A percentile compares a stretch with the other conserved stretches of the same genome.
These are phyloP conservation scores for Diphasiastrum complanatum DNA, from an alignment of 83 land plant genomes.

Conservation along the genomic window DNA sequence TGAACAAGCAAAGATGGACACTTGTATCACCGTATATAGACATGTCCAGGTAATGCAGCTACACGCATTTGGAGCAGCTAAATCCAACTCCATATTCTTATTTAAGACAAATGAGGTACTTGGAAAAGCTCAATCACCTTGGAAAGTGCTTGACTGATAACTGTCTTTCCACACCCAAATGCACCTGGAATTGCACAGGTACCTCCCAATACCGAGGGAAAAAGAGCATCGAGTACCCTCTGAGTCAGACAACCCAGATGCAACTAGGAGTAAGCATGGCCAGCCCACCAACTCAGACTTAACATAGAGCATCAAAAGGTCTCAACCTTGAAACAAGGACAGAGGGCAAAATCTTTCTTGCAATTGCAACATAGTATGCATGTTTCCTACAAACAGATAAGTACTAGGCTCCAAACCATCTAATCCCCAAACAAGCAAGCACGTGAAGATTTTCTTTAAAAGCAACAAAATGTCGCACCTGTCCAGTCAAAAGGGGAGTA, in stretches of 20 bases:
- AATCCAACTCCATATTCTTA: background rate
- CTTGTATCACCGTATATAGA: background rate
- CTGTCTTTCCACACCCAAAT: slow-evolving; percentile 99
- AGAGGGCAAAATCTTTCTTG: no score
- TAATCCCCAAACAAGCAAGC: background rate
- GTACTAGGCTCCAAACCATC: no score
- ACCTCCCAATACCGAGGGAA: slow-evolving; percentile 99
- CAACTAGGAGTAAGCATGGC: background rate
- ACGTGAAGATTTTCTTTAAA: background rate
- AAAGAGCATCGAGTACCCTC: slow-evolving; percentile 99
- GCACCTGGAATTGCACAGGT: slow-evolving; percentile 99
- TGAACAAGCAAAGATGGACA: no score
- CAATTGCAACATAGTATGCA: no score
- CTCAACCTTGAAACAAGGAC: no score
- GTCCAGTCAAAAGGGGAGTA: slow-evolving; percentile 96
- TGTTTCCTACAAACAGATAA: no score
- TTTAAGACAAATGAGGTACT: no score
- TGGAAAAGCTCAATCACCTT: no score
- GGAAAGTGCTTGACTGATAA: slow-evolving; percentile 99
- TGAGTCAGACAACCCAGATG: slow-evolving; percentile 21
- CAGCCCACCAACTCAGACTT: background rate
- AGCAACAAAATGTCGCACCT: no score
- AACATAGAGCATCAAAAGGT: no score
- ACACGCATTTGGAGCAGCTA: background rate
- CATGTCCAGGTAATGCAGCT: background rate